phyloP scores from a whole-genome alignment of 2,329 filamentous ascomycete genomes.

The Calonectria pteridis region DNA sequence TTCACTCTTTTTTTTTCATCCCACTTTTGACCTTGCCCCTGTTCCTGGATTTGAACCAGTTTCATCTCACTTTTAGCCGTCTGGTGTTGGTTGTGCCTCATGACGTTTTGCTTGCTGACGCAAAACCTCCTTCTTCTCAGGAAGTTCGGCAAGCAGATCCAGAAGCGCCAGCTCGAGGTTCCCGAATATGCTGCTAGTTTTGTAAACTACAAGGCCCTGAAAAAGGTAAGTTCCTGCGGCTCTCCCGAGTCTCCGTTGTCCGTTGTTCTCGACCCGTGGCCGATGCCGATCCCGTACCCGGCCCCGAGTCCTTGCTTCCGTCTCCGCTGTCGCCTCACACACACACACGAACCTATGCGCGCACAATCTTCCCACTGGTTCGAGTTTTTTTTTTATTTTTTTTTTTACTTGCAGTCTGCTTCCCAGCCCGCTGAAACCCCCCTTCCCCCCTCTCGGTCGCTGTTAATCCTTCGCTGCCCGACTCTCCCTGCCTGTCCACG shows the following conservation, averaged over 20 bases:
- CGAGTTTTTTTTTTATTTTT: constrained; percentile 16
- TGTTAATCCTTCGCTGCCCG: background rate
- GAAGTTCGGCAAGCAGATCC: constrained; percentile 99
- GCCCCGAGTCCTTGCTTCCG: constrained; percentile 32
- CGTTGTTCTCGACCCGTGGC: constrained; percentile 17
- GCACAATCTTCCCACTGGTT: constrained; percentile 16
- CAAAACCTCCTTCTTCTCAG: constrained; percentile 59
- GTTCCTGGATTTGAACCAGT: constrained; percentile 7
- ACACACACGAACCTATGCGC: constrained; percentile 19
- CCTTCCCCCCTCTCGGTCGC: background rate
- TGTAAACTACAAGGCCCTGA: constrained; percentile 98
- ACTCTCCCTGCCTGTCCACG: background rate
- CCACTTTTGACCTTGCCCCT: constrained; percentile 16
- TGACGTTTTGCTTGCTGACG: constrained; percentile 26
- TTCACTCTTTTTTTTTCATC: constrained; percentile 24
- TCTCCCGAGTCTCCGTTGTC: constrained; percentile 30
- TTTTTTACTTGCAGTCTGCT: constrained; percentile 12
- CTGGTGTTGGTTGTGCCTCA: constrained; percentile 1
- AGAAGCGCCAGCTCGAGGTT: constrained; percentile 98
- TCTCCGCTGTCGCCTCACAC: constrained; percentile 42
- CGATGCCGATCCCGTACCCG: constrained; percentile 32
- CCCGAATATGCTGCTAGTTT: constrained; percentile 99
- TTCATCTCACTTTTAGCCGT: constrained; percentile 7
- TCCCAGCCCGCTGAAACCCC: background rate
- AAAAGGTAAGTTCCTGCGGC: constrained; percentile 77